phyloP scores from a whole-genome alignment of 495 filamentous ascomycete species.

The Aspergillus heteromorphus region DNA sequence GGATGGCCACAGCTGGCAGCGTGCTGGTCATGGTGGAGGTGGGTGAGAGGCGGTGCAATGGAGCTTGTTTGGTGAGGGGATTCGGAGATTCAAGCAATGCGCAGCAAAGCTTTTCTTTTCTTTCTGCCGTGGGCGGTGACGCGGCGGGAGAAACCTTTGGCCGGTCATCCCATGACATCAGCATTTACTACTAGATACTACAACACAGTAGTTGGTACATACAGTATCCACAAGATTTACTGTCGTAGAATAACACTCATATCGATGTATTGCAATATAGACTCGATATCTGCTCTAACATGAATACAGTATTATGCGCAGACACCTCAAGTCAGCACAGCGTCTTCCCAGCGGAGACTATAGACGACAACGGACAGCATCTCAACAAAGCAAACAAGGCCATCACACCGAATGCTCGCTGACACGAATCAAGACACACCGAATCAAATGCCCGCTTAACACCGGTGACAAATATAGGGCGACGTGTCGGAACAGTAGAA shows the following conservation, averaged over 20 bases:
- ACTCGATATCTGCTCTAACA: constrained; percentile 26
- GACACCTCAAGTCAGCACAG: constrained; percentile 16
- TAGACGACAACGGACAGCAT: neutral
- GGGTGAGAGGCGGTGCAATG: no score
- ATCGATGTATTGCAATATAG: constrained; percentile 26
- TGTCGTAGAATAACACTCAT: constrained; percentile 13
- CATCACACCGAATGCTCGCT: constrained; percentile 40
- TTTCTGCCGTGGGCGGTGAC: neutral
- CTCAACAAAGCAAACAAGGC: constrained; percentile 11
- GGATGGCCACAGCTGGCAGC: constrained; percentile 40
- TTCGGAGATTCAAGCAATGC: neutral
- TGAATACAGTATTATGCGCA: constrained; percentile 32
- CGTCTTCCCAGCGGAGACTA: constrained; percentile 13
- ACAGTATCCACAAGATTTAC: neutral
- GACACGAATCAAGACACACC: constrained; percentile 23
- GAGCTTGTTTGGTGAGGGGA: neutral
- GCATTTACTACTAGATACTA: neutral
- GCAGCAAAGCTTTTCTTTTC: constrained; percentile 6
- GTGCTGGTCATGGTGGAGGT: constrained; percentile 35
- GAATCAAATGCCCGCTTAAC: constrained; percentile 34
- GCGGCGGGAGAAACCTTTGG: constrained; percentile 4
- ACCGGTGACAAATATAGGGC: constrained; percentile 19
- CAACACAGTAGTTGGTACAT: neutral
- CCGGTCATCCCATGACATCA: neutral
- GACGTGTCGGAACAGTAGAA: constrained; percentile 12